These are phyloP conservation scores for Astragalus glycyphyllos DNA, from an alignment of 306 rosid genomes.

Conservation along the genomic window DNA sequence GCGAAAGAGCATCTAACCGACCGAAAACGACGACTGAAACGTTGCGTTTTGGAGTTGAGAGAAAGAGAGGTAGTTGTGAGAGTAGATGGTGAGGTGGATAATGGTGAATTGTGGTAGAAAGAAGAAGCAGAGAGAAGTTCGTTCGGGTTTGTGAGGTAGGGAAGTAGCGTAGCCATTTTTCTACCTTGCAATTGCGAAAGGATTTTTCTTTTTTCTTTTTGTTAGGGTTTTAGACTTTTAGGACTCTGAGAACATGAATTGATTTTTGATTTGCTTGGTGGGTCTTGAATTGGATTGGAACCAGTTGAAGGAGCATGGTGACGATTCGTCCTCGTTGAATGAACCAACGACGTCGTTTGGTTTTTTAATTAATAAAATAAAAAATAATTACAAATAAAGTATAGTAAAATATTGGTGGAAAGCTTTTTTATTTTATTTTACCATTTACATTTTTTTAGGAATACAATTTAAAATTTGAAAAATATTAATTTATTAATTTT, in stretches of 20 bases:
- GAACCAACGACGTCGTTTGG: conserved; percentile 13
- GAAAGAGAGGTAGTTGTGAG: conserved; percentile 41
- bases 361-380: too few relatives aligned
- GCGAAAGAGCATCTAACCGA: conserved; percentile 68
- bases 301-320: background rate
- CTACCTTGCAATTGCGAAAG: background rate
- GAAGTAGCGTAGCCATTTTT: conserved; percentile 63
- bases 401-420: too few relatives aligned
- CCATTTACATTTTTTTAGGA: too few relatives aligned
- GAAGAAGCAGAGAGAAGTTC: conserved; percentile 57
- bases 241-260: background rate
- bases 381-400: too few relatives aligned
- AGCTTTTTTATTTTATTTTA: too few relatives aligned
- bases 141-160: conserved; percentile 54
- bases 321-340: background rate
- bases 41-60: conserved; percentile 42
- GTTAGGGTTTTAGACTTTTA: conserved; percentile 50
- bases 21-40: conserved; percentile 49
- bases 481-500: too few relatives aligned
- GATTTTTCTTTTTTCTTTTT: background rate
- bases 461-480: too few relatives aligned
- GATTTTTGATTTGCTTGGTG: conserved; percentile 28
- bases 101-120: conserved; percentile 44
- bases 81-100: conserved; percentile 40
- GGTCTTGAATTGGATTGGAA: background rate